phyloP scores from a whole-genome alignment of 805 yeast genomes.

The Starmerella geochares region DNA sequence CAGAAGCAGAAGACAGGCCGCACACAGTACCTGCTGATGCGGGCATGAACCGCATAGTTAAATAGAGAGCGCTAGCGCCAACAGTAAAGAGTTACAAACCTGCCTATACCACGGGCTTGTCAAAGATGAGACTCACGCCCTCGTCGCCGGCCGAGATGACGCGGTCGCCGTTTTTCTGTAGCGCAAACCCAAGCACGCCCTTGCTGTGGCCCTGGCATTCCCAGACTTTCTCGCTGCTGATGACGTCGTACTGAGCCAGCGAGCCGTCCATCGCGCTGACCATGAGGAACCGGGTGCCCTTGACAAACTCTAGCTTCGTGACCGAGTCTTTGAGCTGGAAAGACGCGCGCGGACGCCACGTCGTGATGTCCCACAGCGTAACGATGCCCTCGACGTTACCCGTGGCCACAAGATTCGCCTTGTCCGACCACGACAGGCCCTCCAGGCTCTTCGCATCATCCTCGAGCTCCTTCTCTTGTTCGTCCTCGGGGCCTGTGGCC shows the following conservation, averaged over 20 bases:
- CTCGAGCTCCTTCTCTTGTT: constrained; percentile 24
- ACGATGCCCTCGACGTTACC: constrained; percentile 86
- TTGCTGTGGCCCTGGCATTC: constrained; percentile 85
- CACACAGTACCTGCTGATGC: too few species aligned
- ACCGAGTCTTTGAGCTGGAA: constrained; percentile 69
- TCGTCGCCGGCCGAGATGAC: constrained; percentile 93
- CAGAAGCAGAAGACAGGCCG: too few species aligned
- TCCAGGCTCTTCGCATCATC: constrained; percentile 58
- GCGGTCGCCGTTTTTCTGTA: constrained; percentile 55
- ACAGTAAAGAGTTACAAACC: too few species aligned
- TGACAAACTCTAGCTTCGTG: constrained; percentile 63
- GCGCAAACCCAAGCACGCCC: constrained; percentile 81
- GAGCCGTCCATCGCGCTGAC: constrained; percentile 79
- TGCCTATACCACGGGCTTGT: constrained; percentile 4
- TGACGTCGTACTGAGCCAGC: constrained; percentile 76
- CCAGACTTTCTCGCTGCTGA: constrained; percentile 69
- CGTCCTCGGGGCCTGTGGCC: constrained; percentile 27
- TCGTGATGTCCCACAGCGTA: constrained; percentile 66
- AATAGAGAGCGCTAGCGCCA: too few species aligned
- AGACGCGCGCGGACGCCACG: constrained; percentile 76
- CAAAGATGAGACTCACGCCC: constrained; percentile 73
- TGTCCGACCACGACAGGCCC: constrained; percentile 70
- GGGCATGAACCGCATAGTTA: too few species aligned
- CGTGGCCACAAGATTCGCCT: constrained; percentile 58
- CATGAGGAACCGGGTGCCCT: constrained; percentile 39